Evolutionary conservation across 768 basidiomycete species (phyloP).

Genomic region (Phlebiopsis flavidoalba): DNA sequence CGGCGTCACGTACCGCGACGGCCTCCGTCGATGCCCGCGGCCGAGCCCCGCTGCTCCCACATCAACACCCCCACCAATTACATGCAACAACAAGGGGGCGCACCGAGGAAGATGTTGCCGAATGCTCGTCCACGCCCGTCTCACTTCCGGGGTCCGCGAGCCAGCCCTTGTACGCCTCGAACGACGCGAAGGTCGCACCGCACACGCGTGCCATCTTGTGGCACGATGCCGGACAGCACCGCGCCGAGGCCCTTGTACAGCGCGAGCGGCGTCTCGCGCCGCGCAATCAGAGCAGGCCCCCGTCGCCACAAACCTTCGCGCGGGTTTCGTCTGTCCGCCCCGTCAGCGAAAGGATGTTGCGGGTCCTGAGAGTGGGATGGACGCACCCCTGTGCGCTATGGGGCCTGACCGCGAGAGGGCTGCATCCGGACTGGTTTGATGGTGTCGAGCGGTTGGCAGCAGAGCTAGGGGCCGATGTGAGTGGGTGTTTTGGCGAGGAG

Average conservation of each 20-base stretch:
- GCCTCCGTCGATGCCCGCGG: constrained; percentile 96
- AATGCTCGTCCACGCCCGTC: constrained; percentile 78
- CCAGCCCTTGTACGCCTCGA: constrained; percentile 89
- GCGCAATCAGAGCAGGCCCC: constrained; percentile 82
- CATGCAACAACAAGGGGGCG: constrained; percentile 19
- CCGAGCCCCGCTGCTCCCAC: constrained; percentile 73
- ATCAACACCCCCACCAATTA: not conserved
- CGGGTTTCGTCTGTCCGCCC: constrained; percentile 67
- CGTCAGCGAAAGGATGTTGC: not conserved
- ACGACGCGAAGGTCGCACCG: constrained; percentile 96
- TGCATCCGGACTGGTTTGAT: constrained; percentile 99
- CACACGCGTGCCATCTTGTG: no score
- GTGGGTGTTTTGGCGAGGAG: not conserved
- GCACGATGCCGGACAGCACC: constrained; percentile 93
- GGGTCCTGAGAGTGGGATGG: not conserved
- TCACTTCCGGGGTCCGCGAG: constrained; percentile 67
- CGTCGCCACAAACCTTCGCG: constrained; percentile 91
- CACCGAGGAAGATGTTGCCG: constrained; percentile 83
- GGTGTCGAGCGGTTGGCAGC: constrained; percentile 93
- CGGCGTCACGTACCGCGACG: constrained; percentile 88
- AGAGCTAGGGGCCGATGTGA: constrained; percentile 38
- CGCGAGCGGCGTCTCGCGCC: constrained; percentile 89
- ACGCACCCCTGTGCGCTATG: constrained; percentile 76
- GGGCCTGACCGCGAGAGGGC: constrained; percentile 83
- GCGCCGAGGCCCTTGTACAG: constrained; percentile 98